Percentiles rank a stretch among this genome's conserved stretches.
phyloP scores from a whole-genome alignment of 306 rosid species.

The Delonix regia region DNA sequence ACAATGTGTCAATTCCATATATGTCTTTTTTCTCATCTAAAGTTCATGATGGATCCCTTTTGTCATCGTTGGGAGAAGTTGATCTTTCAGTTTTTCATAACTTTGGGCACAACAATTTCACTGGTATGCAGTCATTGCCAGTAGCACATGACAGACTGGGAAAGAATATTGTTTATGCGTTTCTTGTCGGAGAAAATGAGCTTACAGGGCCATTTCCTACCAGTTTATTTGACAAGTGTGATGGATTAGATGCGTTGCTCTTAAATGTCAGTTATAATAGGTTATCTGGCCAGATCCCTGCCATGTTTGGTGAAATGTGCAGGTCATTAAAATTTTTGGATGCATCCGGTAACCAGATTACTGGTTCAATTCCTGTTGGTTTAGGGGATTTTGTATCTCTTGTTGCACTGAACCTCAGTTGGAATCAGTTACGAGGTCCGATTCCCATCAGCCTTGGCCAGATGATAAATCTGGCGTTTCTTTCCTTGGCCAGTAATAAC shows the following conservation, averaged over 20 bases:
- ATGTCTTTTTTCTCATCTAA: slow-evolving; percentile 55
- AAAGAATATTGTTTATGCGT: slow-evolving; percentile 50
- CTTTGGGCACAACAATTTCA: slow-evolving; percentile 70
- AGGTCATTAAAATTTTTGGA: slow-evolving; percentile 66
- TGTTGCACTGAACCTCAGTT: slow-evolving; percentile 67
- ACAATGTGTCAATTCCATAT: slow-evolving; percentile 40
- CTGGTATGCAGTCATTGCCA: slow-evolving; percentile 60
- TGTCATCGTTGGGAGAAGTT: slow-evolving; percentile 37
- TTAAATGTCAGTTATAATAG: slow-evolving; percentile 71
- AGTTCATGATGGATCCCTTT: slow-evolving; percentile 38
- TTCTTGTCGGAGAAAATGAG: slow-evolving; percentile 71
- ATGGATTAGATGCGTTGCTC: slow-evolving; percentile 56
- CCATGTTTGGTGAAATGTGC: slow-evolving; percentile 56
- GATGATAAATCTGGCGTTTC: slow-evolving; percentile 57
- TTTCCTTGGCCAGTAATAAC: slow-evolving; percentile 72
- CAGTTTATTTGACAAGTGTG: slow-evolving; percentile 64
- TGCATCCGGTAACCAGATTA: slow-evolving; percentile 70
- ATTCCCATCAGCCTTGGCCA: slow-evolving; percentile 69
- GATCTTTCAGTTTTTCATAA: slow-evolving; percentile 61
- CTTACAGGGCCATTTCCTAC: slow-evolving; percentile 65
- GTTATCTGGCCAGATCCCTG: slow-evolving; percentile 66
- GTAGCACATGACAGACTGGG: slow-evolving; percentile 61
- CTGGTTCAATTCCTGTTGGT: slow-evolving; percentile 58
- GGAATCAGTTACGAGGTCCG: slow-evolving; percentile 62
- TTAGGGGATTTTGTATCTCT: slow-evolving; percentile 60